Evolutionary conservation across 805 yeast genomes (phyloP), one percentile per base, ranked within the genome.

Genomic region (Kuraishia ogatae): DNA sequence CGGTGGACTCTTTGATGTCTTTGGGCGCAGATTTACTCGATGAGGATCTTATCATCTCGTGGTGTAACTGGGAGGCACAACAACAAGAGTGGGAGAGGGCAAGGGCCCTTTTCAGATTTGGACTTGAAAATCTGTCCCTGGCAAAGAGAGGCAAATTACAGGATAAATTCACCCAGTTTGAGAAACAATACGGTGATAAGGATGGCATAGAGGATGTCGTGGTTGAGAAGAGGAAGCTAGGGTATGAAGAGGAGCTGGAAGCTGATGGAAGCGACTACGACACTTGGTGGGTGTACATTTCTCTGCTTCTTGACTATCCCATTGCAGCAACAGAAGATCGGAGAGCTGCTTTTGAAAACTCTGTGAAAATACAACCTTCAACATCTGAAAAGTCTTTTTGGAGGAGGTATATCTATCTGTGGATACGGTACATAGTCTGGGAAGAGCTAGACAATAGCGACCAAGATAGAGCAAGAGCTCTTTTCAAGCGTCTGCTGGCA

Each of bases 281-380:
- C 62, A 71, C 83, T 0, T 92, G 98, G 97, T 91, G 96, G 93
- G 65, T 80, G 0, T 84, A 84, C 62, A 57, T 89, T 1, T 73
- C 78, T 13, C 64, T 89, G 23, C 61, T 83, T 13, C 78, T 78
- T 53, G 74, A 76, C 23, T 63, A 64, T 4, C 61, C 73, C 20
- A 59, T 62, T 13, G 57, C 63, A 22, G 63, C 61, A 21, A 63
- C 68, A 0, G 70, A 62, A 0, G 70, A 62, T 1, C 58, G 68
- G 17, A 59, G 72, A 22, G 71, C 71, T 1, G 66, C 70, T 11
- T 79, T 75, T 59, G 80, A 78, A 54, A 61, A 71, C 10, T 81
- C 89, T 0, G 63, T 82, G 2, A 55, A 66, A 0, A 57, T 63
- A 2, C 59, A 59, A 0, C 89, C 85, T 0, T 43, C 52, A 2